Conservation (phyloP, 169 alveolate genomes). For the Besnoitia besnoiti region DNA sequence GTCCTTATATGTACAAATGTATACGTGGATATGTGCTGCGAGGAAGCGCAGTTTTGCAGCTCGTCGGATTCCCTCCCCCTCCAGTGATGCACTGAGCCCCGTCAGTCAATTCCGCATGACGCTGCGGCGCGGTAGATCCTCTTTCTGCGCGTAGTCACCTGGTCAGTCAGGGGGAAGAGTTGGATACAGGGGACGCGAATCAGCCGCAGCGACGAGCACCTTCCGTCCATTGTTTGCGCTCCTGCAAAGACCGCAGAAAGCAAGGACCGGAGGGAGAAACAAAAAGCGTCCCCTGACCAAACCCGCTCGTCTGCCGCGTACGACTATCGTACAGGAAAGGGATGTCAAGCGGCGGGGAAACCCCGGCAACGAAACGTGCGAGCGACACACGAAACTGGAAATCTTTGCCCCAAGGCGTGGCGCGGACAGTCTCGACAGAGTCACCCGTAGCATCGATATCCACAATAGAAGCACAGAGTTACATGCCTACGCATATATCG, state of each 20-base stretch:
- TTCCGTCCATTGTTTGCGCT: slow-evolving; percentile 11
- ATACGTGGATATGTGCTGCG: not conserved
- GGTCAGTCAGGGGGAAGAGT: not conserved
- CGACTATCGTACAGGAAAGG: too few species aligned
- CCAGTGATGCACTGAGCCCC: not conserved
- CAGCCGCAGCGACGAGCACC: slow-evolving; percentile 16
- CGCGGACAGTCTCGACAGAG: too few species aligned
- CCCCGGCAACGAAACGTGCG: not conserved
- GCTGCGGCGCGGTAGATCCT: not conserved
- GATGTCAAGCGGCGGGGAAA: not conserved
- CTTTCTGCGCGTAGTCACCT: not conserved
- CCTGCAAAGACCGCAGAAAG: not conserved
- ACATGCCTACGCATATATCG: too few species aligned
- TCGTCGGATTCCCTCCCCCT: not conserved
- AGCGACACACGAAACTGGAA: not conserved
- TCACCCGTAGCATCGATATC: too few species aligned
- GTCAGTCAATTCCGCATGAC: not conserved
- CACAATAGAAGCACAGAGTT: too few species aligned
- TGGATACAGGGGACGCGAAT: slow-evolving; percentile 39
- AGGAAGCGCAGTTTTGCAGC: not conserved
- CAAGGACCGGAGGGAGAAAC: too few species aligned
- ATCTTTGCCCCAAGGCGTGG: too few species aligned
- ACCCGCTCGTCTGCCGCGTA: too few species aligned
- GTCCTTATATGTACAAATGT: too few species aligned
- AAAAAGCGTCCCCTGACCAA: too few species aligned